A percentile compares a stretch with the other conserved stretches of the same genome.
phyloP scores from a whole-genome alignment of 768 basidiomycete species.

The Pleurotus eryngii region DNA sequence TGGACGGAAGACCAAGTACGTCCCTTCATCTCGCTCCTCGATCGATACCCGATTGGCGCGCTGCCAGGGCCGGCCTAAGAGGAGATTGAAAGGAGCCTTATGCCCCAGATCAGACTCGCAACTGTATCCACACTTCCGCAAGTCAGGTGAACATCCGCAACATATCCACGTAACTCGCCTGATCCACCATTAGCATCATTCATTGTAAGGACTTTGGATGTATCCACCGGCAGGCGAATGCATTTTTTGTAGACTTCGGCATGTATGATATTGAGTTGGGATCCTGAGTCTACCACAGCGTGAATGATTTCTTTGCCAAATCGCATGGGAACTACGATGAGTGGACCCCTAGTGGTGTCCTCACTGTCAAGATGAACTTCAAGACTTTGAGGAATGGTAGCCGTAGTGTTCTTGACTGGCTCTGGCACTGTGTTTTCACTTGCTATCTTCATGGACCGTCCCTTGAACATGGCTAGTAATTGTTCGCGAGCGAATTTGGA shows the following conservation, averaged over 20 bases:
- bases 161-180: constrained; percentile 12
- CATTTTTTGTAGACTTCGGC: not conserved
- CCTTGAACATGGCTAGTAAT: no score
- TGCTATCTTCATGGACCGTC: no score
- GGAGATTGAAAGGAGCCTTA: constrained; percentile 14
- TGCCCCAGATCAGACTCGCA: constrained; percentile 16
- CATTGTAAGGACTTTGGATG: constrained; percentile 9
- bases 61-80: constrained; percentile 21
- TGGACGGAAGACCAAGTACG: not conserved
- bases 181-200: constrained; percentile 19
- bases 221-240: constrained; percentile 9
- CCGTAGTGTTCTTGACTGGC: no score
- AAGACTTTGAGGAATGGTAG: no score
- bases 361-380: no score
- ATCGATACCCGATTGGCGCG: constrained; percentile 17
- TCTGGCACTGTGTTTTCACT: no score
- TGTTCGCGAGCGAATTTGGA: no score
- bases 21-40: constrained; percentile 16
- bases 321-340: not conserved
- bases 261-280: not conserved
- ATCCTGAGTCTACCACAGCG: not conserved
- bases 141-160: constrained; percentile 13
- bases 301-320: not conserved
- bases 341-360: not conserved
- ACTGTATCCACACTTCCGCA: constrained; percentile 14